Base-by-base conservation (phyloP, 2,329 filamentous ascomycete genomes). In the Aspergillus ustus region DNA sequence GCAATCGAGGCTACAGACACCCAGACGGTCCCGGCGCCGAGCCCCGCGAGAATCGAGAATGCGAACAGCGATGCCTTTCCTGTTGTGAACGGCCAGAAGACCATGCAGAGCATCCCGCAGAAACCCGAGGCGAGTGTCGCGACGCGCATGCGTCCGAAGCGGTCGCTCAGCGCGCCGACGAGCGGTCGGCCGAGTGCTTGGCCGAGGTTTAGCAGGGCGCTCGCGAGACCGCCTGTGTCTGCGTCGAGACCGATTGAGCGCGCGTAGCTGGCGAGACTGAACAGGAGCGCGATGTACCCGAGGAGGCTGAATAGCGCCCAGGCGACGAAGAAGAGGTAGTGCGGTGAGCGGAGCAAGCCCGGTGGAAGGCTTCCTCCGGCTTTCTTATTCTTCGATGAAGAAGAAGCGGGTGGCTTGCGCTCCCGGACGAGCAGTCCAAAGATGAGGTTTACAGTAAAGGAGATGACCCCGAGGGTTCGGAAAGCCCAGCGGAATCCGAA, bases 211-310 rank as follows among this genome's bases (percentile, higher is more conserved):
- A 89, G 73, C 8, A 89, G 68, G 0, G 87, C 87, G 6, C 82
- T 82, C 3, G 87, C 79, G 9, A 86, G 75, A 1, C 82, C 81
- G 0, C 83, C 86, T 67, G 89, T 85, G 4, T 80, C 72, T 1
- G 83, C 73, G 1, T 77, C 78, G 4, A 89, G 78, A 0, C 87
- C 86, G 43, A 89, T 81, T 0, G 80, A 78, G 2, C 78, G 74
- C 1, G 85, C 85, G 69, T 87, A 89, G 62, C 83, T 84, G 0
- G 87, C 83, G n/a, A 89, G 73, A 1, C 82, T 85, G 75, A 87
- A 90, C 2, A 89, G 78, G 2, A 89, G 71, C 1, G 85, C 82
- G 9, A 88, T 82, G 63, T 89, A 89, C 2, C 84, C 87, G 3
- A 90, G 75, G 78, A 87, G 84, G 45, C 80, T 85, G 63, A 87